Percentiles rank a stretch among this genome's conserved stretches.
Conservation (phyloP, 2,329 filamentous ascomycete genomes). For the Orbilia brochopaga region DNA sequence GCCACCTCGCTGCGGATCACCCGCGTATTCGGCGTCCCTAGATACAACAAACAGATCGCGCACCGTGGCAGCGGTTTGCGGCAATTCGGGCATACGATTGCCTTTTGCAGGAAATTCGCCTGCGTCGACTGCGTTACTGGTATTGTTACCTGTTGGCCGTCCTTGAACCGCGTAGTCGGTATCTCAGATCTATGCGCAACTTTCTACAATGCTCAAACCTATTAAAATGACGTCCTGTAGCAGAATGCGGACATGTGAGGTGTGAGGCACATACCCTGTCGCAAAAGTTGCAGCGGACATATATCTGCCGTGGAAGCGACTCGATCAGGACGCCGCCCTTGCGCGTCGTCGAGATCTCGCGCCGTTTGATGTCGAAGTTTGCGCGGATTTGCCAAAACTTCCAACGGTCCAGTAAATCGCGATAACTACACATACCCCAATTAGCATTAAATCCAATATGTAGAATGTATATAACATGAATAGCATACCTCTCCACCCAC, state of each 20-base stretch:
- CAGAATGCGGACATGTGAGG: conserved; percentile 22
- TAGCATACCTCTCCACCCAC: conserved; percentile 62
- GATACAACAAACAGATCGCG: conserved; percentile 71
- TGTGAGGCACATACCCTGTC: conserved; percentile 60
- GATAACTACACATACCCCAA: conserved; percentile 61
- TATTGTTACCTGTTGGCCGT: conserved; percentile 59
- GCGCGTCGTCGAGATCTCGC: conserved; percentile 69
- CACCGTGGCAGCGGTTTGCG: conserved; percentile 71
- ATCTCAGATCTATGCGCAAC: conserved; percentile 56
- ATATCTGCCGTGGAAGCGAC: conserved; percentile 71
- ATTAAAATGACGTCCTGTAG: conserved; percentile 16
- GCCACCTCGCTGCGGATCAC: conserved; percentile 61
- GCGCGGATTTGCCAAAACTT: conserved; percentile 75
- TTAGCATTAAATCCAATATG: not conserved
- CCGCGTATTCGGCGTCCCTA: conserved; percentile 68
- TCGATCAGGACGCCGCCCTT: conserved; percentile 69
- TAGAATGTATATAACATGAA: not conserved
- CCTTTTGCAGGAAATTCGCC: conserved; percentile 56
- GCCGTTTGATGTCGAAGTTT: conserved; percentile 78
- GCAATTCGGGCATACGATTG: conserved; percentile 71
- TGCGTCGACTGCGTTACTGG: conserved; percentile 60
- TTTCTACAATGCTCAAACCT: conserved; percentile 22
- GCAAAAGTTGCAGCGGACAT: conserved; percentile 78
- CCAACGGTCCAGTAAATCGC: conserved; percentile 74
- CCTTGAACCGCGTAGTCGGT: conserved; percentile 42